Evolutionary conservation across 1,284 basidiomycete species (phyloP), one percentile per base, ranked within the genome.

Genomic region (Ceratobasidium sp.): DNA sequence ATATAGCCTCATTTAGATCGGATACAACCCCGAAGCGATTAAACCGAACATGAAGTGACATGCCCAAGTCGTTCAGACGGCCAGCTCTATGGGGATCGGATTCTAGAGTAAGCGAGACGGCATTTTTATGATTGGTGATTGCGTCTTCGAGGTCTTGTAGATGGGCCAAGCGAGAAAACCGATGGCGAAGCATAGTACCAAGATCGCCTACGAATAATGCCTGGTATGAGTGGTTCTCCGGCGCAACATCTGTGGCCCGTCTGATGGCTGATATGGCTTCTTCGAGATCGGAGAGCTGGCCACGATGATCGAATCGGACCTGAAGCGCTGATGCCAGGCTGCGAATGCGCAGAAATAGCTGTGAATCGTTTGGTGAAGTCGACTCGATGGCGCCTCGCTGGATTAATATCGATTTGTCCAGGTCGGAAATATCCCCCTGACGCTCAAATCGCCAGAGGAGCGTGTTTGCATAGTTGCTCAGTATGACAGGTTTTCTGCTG

Each of bases 381-480:
- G 62, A 54, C 22, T 66, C 34, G 2, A 73, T n/a, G 8, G 71
- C 56, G 5, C 29, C 7, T 63, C 34, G 34, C 24, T 62, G 31
- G 59, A 22, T 3, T 2, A 2, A n/a, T 14, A 73, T 29, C 16
- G 71, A 56, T 29, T 49, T 29, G 22, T 73, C 41, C 19, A 73
- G 24, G 48, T 73, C 71, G 11, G 41, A 27, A 19, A 13, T n/a
- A 19, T 61, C 46, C 7, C 58, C 56, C 11, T 41, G 31, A 16
- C 29, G 39, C 48, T 31, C 48, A 27, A 46, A 62, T 8, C 71
- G 71, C 11, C n/a, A 22, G 13, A 39, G 31, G 9, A 73, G 59
- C 8, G 71, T 24, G 37, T 63, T 62, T 27, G 37, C 37, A 22
- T 71, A 51, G 43, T 63, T 62, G 22, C n/a, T 41, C 31, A 73